phyloP scores from a whole-genome alignment of 176 grass and related monocot genomes.

The Poa annua region DNA sequence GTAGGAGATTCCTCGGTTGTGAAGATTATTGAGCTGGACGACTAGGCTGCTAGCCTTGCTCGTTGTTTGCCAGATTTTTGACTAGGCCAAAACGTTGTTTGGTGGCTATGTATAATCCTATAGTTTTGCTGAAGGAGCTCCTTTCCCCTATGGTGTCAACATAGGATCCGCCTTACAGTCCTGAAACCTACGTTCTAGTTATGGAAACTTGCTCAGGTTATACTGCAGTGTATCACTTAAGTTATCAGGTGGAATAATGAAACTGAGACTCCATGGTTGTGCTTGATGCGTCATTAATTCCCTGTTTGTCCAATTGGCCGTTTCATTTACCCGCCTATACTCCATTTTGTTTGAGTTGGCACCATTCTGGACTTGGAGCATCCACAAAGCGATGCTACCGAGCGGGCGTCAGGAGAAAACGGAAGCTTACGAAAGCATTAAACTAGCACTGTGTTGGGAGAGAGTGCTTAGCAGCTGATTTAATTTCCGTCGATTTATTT shows the following conservation, averaged over 20 bases:
- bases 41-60: slow-evolving; percentile 47
- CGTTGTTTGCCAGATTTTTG: slow-evolving; percentile 44
- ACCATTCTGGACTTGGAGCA: no score
- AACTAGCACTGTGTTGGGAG: no score
- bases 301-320: neutral
- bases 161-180: slow-evolving; percentile 22
- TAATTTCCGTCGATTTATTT: no score
- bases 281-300: neutral
- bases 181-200: neutral
- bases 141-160: slow-evolving; percentile 27
- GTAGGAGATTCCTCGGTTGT: slow-evolving; percentile 94
- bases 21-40: slow-evolving; percentile 97
- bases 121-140: slow-evolving; percentile 33
- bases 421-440: no score
- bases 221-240: neutral
- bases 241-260: slow-evolving; percentile 43
- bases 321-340: neutral
- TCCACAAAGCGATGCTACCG: no score
- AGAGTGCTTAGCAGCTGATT: no score
- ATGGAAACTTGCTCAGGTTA: slow-evolving; percentile 6
- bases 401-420: no score
- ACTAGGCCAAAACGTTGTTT: slow-evolving; percentile 28
- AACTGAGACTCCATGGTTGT: neutral
- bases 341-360: no score
- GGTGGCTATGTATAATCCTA: slow-evolving; percentile 45